phyloP scores from a whole-genome alignment of 2,329 filamentous ascomycete genomes.

The Exserohilum rostratum region DNA sequence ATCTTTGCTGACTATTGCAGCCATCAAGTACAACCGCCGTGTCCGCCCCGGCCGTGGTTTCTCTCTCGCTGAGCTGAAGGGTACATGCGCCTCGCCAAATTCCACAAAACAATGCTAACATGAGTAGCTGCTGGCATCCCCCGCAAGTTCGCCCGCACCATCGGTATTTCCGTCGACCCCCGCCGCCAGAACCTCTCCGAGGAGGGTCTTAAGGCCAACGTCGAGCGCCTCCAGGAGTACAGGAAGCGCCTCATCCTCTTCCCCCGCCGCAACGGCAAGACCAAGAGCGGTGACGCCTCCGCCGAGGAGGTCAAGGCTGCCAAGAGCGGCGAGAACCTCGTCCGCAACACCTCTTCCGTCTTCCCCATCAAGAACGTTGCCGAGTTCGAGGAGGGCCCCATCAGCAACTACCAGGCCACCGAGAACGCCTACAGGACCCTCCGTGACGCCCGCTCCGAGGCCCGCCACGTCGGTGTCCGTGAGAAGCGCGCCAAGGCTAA shows the following conservation, averaged over 20 bases:
- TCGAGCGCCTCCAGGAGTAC: conserved; percentile 98
- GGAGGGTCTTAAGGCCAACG: conserved; percentile 93
- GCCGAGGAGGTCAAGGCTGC: conserved; percentile 80
- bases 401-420: conserved; percentile 72
- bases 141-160: conserved; percentile 90
- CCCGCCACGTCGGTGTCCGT: conserved; percentile 79
- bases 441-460: conserved; percentile 82
- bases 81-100: conserved; percentile 58
- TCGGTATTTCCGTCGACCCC: conserved; percentile 95
- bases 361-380: conserved; percentile 75
- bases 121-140: conserved; percentile 89
- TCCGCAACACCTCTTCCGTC: conserved; percentile 60
- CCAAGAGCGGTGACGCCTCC: conserved; percentile 89
- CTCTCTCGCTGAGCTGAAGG: conserved; percentile 95
- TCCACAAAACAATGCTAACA: conserved; percentile 20
- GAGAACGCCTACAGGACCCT: conserved; percentile 87
- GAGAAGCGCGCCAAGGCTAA: conserved; percentile 94
- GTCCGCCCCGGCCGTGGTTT: conserved; percentile 97
- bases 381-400: conserved; percentile 81
- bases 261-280: conserved; percentile 89
- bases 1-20: background rate
- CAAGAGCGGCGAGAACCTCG: conserved; percentile 60
- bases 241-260: conserved; percentile 95
- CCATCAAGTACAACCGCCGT: conserved; percentile 79
- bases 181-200: conserved; percentile 97